phyloP scores from a whole-genome alignment of 768 basidiomycete species.

The Suillus hirtellus region DNA sequence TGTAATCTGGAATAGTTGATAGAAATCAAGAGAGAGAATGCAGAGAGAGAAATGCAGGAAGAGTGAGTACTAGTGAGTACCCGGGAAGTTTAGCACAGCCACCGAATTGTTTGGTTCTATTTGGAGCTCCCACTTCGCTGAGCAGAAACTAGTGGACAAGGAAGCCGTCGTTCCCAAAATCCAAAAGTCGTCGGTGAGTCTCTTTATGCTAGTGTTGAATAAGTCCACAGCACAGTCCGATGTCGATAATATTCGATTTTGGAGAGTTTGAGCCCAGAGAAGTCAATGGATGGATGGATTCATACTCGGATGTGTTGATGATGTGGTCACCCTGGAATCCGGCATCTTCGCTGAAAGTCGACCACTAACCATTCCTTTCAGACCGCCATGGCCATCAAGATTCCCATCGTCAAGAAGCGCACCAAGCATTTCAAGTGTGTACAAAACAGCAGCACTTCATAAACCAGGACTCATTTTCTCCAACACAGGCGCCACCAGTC shows the following conservation, averaged over 20 bases:
- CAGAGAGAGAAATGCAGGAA: too few relatives aligned
- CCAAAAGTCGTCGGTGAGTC: slow-evolving; percentile 54
- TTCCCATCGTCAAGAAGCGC: slow-evolving; percentile 93
- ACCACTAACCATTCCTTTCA: slow-evolving; percentile 23
- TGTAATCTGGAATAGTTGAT: neutral
- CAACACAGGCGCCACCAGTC: slow-evolving; percentile 89
- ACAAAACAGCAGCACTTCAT: slow-evolving; percentile 8
- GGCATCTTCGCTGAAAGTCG: slow-evolving; percentile 2
- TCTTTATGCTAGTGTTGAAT: slow-evolving; percentile 19
- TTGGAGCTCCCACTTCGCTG: neutral
- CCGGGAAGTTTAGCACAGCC: neutral
- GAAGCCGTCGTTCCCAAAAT: slow-evolving; percentile 49
- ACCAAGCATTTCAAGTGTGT: slow-evolving; percentile 95
- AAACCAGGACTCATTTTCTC: slow-evolving; percentile 16
- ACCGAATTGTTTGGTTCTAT: slow-evolving; percentile 2
- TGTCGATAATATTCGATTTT: neutral
- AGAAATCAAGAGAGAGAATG: neutral
- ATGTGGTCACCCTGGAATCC: neutral
- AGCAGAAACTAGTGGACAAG: slow-evolving; percentile 11
- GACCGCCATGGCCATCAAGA: slow-evolving; percentile 48
- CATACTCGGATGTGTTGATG: slow-evolving; percentile 23
- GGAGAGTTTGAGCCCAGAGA: slow-evolving; percentile 7
- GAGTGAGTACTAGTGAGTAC: too few relatives aligned
- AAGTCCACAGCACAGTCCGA: slow-evolving; percentile 5
- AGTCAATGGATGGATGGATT: slow-evolving; percentile 25